phyloP scores from a whole-genome alignment of 305 asterid genomes.

The Andrographis paniculata region DNA sequence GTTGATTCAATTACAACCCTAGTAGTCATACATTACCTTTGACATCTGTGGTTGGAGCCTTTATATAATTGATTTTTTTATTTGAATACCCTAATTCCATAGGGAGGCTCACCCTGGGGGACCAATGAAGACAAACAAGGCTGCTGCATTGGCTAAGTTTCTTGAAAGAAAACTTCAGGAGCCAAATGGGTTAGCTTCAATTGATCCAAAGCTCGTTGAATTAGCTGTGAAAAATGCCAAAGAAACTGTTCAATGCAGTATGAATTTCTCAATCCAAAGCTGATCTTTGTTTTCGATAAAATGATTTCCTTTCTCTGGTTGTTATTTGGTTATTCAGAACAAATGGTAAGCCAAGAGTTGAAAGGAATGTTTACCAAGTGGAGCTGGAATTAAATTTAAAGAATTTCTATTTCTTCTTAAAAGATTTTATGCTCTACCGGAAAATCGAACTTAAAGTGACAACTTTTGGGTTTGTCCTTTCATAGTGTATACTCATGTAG shows the following conservation, averaged over 20 bases:
- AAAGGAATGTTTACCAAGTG: too few relatives aligned
- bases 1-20: too few relatives aligned
- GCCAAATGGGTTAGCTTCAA: constrained; percentile 72
- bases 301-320: constrained; percentile 1
- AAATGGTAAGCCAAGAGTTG: too few relatives aligned
- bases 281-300: neutral
- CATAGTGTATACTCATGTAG: neutral
- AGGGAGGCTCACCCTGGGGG: constrained; percentile 98
- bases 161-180: constrained; percentile 81
- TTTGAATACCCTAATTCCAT: constrained; percentile 20
- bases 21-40: too few relatives aligned
- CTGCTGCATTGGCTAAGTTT: constrained; percentile 92
- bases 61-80: too few relatives aligned
- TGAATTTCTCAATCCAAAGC: constrained; percentile 13
- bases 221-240: constrained; percentile 82
- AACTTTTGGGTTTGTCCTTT: neutral
- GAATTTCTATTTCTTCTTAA: neutral
- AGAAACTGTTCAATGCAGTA: constrained; percentile 62
- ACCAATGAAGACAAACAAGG: constrained; percentile 92
- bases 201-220: constrained; percentile 71
- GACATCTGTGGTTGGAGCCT: too few relatives aligned
- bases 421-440: neutral
- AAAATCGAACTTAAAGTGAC: neutral
- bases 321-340: neutral
- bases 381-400: neutral